phyloP scores from a whole-genome alignment of 441 rosid genomes.

The Lepidium campestre region DNA sequence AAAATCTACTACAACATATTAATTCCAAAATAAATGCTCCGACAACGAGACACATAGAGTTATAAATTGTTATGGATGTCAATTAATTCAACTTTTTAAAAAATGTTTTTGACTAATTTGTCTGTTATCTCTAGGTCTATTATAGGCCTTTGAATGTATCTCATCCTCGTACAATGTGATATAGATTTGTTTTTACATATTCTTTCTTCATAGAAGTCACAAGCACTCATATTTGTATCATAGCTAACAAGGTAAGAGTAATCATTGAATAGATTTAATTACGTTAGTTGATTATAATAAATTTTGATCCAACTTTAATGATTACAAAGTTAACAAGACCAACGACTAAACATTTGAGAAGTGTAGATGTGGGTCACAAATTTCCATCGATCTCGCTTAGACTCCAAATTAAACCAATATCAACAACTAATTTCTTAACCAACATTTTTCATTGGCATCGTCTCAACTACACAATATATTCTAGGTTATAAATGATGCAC shows the following conservation, averaged over 20 bases:
- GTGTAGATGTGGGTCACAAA: constrained; percentile 5
- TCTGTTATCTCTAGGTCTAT: constrained; percentile 2
- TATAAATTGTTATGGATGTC: neutral
- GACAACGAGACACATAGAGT: neutral
- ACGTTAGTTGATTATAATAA: neutral
- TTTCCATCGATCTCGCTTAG: constrained; percentile 21
- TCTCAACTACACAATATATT: neutral
- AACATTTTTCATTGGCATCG: neutral
- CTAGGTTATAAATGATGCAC: neutral
- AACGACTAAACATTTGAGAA: constrained; percentile 3
- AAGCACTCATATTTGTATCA: neutral
- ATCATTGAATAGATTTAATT: constrained; percentile 2
- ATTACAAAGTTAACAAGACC: neutral
- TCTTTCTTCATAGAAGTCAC: neutral
- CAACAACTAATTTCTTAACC: constrained; percentile 10
- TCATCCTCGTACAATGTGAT: constrained; percentile 4
- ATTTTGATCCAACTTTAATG: neutral
- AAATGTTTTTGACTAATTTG: neutral
- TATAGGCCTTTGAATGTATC: neutral
- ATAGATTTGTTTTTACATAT: neutral
- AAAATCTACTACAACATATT: neutral
- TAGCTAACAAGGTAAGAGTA: constrained; percentile 1
- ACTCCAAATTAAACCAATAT: constrained; percentile 22
- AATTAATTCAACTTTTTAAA: neutral
- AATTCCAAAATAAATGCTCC: neutral